phyloP scores from a whole-genome alignment of 257 asterid species.

The Solanum acaule region DNA sequence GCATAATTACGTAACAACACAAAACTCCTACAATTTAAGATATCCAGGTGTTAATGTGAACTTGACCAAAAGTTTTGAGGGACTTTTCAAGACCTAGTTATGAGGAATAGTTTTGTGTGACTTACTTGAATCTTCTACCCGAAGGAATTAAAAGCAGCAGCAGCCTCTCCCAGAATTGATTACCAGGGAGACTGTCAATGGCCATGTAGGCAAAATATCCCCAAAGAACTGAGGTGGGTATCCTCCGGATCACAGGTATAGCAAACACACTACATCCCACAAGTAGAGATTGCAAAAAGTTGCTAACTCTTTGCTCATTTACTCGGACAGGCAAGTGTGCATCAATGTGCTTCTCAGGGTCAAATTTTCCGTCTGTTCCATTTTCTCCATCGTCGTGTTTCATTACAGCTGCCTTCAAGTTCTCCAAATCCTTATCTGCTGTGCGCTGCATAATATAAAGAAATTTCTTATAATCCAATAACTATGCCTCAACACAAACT shows the following conservation, averaged over 20 bases:
- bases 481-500: neutral
- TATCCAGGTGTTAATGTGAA: neutral
- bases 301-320: constrained; percentile 92
- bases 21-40: neutral
- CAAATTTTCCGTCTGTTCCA: constrained; percentile 26
- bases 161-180: constrained; percentile 93
- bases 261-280: constrained; percentile 62
- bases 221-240: constrained; percentile 94
- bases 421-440: constrained; percentile 55
- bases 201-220: constrained; percentile 99
- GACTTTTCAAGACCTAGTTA: neutral
- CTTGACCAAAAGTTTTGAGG: neutral
- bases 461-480: neutral
- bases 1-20: neutral
- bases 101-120: neutral
- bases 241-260: constrained; percentile 66
- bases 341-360: constrained; percentile 72
- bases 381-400: constrained; percentile 39
- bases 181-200: constrained; percentile 89
- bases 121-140: constrained; percentile 91
- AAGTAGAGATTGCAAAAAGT: constrained; percentile 71
- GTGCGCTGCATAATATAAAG: constrained; percentile 29
- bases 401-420: constrained; percentile 80
- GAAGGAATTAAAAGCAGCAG: constrained; percentile 64
- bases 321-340: constrained; percentile 87